Evolutionary conservation across 2,329 filamentous ascomycete genomes (phyloP).

Genomic region (Penicillium sclerotigenum): DNA sequence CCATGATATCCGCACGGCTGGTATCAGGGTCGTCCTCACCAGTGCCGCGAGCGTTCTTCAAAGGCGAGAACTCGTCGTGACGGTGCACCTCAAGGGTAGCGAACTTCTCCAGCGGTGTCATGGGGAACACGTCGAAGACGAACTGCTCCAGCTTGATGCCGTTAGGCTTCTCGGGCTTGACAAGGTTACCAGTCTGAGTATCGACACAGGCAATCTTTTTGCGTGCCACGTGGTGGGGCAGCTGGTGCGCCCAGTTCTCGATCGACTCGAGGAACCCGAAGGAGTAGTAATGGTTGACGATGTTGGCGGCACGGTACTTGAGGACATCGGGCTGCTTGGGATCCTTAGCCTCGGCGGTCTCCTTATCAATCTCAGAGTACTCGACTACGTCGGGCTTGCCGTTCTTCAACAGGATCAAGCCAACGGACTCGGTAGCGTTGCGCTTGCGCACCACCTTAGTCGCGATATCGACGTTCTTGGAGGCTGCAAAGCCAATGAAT

Average conservation of each 20-base stretch:
- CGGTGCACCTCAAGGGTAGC: constrained; percentile 93
- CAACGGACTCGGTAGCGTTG: constrained; percentile 91
- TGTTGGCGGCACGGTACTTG: constrained; percentile 97
- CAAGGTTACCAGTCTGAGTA: constrained; percentile 68
- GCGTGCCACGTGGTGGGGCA: constrained; percentile 91
- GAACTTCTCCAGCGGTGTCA: constrained; percentile 81
- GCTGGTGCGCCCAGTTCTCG: constrained; percentile 75
- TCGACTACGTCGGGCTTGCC: constrained; percentile 96
- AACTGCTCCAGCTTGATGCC: constrained; percentile 99
- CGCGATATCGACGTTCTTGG: constrained; percentile 86
- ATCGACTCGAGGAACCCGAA: constrained; percentile 89
- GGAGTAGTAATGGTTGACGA: constrained; percentile 99
- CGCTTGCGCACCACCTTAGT: constrained; percentile 99
- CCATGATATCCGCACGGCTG: constrained; percentile 84
- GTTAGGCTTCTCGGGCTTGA: constrained; percentile 93
- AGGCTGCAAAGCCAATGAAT: constrained; percentile 90
- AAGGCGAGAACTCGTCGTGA: constrained; percentile 95
- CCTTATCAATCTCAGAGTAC: constrained; percentile 92
- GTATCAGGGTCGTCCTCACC: constrained; percentile 94
- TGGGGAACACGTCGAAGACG: constrained; percentile 96
- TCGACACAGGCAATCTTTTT: constrained; percentile 97
- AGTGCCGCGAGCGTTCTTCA: constrained; percentile 86
- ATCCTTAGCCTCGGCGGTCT: constrained; percentile 86
- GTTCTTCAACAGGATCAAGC: constrained; percentile 90
- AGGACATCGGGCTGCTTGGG: constrained; percentile 74